phyloP scores from a whole-genome alignment of 129 eudicot genomes.

The Cynara cardunculus region DNA sequence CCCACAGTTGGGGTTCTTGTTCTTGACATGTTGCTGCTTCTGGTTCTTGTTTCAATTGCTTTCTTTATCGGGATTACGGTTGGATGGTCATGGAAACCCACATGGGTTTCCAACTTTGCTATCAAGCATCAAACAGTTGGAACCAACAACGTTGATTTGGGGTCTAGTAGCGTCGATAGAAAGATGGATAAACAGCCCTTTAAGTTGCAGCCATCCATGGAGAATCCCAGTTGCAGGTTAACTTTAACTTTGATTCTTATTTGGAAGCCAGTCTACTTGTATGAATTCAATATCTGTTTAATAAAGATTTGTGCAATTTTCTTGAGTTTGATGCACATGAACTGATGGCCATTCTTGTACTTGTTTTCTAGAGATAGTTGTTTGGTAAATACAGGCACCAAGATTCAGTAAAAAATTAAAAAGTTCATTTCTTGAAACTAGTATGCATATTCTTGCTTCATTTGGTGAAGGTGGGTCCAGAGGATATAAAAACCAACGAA shows the following conservation, averaged over 20 bases:
- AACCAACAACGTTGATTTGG: slow-evolving; percentile 6
- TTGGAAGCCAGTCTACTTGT: not conserved
- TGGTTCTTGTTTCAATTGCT: slow-evolving; percentile 45
- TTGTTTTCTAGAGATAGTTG: not conserved
- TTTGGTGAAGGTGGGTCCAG: not conserved
- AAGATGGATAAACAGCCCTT: slow-evolving; percentile 24
- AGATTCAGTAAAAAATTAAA: not conserved
- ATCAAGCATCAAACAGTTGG: slow-evolving; percentile 17
- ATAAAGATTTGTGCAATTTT: not conserved
- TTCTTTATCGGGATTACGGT: slow-evolving; percentile 60
- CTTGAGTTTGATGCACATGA: not conserved
- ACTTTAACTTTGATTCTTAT: not conserved
- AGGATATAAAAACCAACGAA: not conserved
- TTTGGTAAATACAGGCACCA: not conserved
- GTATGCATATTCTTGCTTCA: not conserved
- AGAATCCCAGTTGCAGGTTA: slow-evolving; percentile 48
- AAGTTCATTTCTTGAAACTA: not conserved
- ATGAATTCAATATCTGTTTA: not conserved
- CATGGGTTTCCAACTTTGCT: slow-evolving; percentile 39
- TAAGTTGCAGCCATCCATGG: not conserved
- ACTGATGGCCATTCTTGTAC: not conserved
- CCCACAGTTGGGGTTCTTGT: slow-evolving; percentile 40
- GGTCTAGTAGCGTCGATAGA: slow-evolving; percentile 14
- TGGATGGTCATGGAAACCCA: slow-evolving; percentile 94
- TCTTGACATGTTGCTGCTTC: slow-evolving; percentile 33